A percentile compares a stretch with the other conserved stretches of the same genome.
phyloP scores from a whole-genome alignment of 2,329 filamentous ascomycete genomes.

The Colletotrichum musae region DNA sequence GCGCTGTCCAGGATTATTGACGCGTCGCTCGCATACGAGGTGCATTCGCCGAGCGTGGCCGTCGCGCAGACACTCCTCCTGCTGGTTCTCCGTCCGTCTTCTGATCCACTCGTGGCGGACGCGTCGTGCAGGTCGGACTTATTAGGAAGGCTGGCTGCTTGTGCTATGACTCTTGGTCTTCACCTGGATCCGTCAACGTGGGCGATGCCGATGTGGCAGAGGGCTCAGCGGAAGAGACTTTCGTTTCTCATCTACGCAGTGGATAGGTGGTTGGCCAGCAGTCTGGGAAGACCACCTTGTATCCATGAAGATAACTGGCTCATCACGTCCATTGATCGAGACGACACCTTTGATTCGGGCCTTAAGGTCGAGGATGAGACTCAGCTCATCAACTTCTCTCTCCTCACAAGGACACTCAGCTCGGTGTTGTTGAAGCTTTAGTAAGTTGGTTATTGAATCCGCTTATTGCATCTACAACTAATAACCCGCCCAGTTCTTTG shows the following conservation, averaged over 20 bases:
- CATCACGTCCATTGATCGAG: neutral
- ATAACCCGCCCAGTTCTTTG: neutral
- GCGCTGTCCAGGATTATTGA: slow-evolving; percentile 40
- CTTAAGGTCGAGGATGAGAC: slow-evolving; percentile 6
- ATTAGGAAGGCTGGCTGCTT: slow-evolving; percentile 37
- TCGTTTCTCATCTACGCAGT: slow-evolving; percentile 40
- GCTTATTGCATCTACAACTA: neutral
- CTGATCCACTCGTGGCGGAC: slow-evolving; percentile 43
- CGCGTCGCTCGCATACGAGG: slow-evolving; percentile 30
- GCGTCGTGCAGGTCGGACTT: slow-evolving; percentile 39
- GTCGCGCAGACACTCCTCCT: slow-evolving; percentile 21
- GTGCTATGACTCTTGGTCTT: slow-evolving; percentile 41
- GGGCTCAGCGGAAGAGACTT: slow-evolving; percentile 36
- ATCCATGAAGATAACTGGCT: slow-evolving; percentile 27
- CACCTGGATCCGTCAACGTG: slow-evolving; percentile 41
- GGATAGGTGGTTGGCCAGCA: slow-evolving; percentile 43
- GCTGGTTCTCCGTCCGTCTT: slow-evolving; percentile 33
- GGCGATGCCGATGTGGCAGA: slow-evolving; percentile 38
- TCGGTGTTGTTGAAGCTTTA: neutral
- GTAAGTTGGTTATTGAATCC: neutral
- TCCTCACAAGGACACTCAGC: neutral
- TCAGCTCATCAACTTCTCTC: neutral
- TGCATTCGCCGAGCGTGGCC: slow-evolving; percentile 40
- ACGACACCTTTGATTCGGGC: slow-evolving; percentile 9
- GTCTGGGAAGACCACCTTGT: slow-evolving; percentile 39